Evolutionary conservation across 179 eudicot genomes (phyloP).

Genomic region (Sideroxylon spinosum): DNA sequence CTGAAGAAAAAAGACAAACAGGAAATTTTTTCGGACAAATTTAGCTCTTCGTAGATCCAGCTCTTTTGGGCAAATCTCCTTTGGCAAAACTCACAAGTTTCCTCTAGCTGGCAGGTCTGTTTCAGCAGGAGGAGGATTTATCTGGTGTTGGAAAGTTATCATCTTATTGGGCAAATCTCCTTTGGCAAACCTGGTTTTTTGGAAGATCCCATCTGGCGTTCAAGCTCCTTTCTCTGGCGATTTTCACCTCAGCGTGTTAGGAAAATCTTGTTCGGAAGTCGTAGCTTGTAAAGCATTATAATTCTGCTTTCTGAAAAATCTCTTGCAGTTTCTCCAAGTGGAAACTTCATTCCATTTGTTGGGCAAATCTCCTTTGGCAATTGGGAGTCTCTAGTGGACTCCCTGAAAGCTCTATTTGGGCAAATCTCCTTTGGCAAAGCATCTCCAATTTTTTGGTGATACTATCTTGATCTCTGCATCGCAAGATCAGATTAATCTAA

Average conservation of each 20-base stretch:
- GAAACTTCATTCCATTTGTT: constrained; percentile 22
- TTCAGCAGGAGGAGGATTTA: constrained; percentile 16
- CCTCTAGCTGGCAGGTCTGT: constrained; percentile 15
- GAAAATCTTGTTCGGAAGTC: background rate
- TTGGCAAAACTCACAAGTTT: constrained; percentile 46
- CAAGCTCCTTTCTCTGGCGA: constrained; percentile 8
- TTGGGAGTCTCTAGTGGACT: constrained; percentile 29
- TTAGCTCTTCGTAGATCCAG: constrained; percentile 14
- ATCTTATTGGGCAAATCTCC: constrained; percentile 18
- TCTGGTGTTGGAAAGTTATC: constrained; percentile 17
- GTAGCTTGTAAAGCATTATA: background rate
- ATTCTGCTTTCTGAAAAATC: background rate
- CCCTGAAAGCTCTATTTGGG: constrained; percentile 33
- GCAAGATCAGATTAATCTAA: constrained; percentile 25
- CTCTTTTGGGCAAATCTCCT: constrained; percentile 71
- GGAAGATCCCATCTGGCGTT: constrained; percentile 36
- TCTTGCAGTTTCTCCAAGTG: constrained; percentile 11
- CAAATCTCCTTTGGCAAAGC: constrained; percentile 75
- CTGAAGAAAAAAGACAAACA: background rate
- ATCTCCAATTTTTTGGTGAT: constrained; percentile 47
- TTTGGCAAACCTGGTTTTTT: constrained; percentile 13
- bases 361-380: constrained; percentile 78
- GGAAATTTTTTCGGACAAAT: constrained; percentile 1
- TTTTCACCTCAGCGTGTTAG: background rate
- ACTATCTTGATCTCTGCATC: constrained; percentile 30